phyloP scores from a whole-genome alignment of 192 early-diverging fungal species.

The Entomortierella chlamydospora region DNA sequence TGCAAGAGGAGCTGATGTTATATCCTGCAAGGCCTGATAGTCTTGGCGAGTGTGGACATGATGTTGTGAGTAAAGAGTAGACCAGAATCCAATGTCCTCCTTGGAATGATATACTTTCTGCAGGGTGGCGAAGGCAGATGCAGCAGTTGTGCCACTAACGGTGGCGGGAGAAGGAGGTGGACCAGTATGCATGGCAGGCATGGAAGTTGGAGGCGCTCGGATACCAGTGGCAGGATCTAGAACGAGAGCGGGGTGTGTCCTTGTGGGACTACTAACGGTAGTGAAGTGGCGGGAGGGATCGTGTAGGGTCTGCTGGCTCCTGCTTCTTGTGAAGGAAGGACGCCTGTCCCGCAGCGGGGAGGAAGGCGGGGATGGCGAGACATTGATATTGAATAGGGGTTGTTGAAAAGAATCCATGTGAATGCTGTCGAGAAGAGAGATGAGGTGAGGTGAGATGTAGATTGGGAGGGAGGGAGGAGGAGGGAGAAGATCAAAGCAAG shows the following conservation, averaged over 20 bases:
- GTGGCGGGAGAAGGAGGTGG: neutral
- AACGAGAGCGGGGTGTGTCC: neutral
- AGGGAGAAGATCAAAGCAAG: too few relatives aligned
- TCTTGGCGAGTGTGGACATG: conserved; percentile 32
- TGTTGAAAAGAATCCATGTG: neutral
- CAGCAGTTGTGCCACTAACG: neutral
- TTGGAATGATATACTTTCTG: conserved; percentile 12
- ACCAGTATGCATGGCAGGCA: neutral
- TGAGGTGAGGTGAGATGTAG: too few relatives aligned
- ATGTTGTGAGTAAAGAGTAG: conserved; percentile 26
- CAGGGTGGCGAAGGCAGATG: conserved; percentile 20
- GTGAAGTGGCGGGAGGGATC: conserved; percentile 8
- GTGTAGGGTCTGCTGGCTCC: conserved; percentile 19
- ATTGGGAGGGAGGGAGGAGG: too few relatives aligned
- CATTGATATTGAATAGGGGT: neutral
- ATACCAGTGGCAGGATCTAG: neutral
- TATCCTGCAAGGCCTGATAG: neutral
- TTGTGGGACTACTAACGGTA: conserved; percentile 5
- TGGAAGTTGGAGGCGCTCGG: too few relatives aligned
- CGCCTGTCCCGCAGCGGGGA: conserved; percentile 2
- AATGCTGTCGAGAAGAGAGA: too few relatives aligned
- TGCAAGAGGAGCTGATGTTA: neutral
- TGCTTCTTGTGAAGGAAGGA: conserved; percentile 21
- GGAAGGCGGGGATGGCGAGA: neutral
- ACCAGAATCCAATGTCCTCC: conserved; percentile 36